Conservation (phyloP, 495 filamentous ascomycete species). For the Beverwykella pulmonaria region DNA sequence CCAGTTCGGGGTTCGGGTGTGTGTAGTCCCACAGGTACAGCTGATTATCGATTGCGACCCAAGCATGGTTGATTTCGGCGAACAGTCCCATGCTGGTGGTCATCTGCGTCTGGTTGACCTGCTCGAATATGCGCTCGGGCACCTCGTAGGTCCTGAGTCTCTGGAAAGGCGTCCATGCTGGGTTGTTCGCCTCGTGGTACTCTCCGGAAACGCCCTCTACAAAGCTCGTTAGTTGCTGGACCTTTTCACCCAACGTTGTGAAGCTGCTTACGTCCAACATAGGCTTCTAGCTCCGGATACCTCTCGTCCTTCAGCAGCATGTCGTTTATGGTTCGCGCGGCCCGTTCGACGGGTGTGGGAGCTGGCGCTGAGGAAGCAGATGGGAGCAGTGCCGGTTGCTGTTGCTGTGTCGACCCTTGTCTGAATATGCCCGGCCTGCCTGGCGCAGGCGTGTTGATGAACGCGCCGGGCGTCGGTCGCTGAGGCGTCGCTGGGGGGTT, state of each 20-base stretch:
- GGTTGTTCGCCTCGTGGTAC: slow-evolving; percentile 70
- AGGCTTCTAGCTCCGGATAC: slow-evolving; percentile 88
- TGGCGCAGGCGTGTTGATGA: slow-evolving; percentile 45
- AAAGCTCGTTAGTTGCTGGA: slow-evolving; percentile 11
- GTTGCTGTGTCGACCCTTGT: slow-evolving; percentile 17
- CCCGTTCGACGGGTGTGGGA: slow-evolving; percentile 72
- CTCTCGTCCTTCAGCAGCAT: slow-evolving; percentile 71
- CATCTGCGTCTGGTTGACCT: slow-evolving; percentile 81
- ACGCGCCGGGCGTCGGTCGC: slow-evolving; percentile 40
- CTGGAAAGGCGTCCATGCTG: slow-evolving; percentile 88
- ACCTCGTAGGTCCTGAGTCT: slow-evolving; percentile 78
- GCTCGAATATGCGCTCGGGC: slow-evolving; percentile 84
- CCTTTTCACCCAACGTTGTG: not conserved
- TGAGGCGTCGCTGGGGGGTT: slow-evolving; percentile 32
- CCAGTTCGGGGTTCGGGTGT: slow-evolving; percentile 78
- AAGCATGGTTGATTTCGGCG: slow-evolving; percentile 89
- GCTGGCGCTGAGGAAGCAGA: slow-evolving; percentile 28
- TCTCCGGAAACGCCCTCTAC: slow-evolving; percentile 85
- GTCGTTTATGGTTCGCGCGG: slow-evolving; percentile 80
- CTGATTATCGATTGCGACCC: slow-evolving; percentile 92
- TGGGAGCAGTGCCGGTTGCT: slow-evolving; percentile 27
- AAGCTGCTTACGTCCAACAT: slow-evolving; percentile 73
- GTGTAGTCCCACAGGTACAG: slow-evolving; percentile 99
- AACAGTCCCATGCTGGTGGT: slow-evolving; percentile 90
- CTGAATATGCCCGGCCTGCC: slow-evolving; percentile 32